phyloP scores from a whole-genome alignment of 345 rosid species.

The Lepidium sativum region DNA sequence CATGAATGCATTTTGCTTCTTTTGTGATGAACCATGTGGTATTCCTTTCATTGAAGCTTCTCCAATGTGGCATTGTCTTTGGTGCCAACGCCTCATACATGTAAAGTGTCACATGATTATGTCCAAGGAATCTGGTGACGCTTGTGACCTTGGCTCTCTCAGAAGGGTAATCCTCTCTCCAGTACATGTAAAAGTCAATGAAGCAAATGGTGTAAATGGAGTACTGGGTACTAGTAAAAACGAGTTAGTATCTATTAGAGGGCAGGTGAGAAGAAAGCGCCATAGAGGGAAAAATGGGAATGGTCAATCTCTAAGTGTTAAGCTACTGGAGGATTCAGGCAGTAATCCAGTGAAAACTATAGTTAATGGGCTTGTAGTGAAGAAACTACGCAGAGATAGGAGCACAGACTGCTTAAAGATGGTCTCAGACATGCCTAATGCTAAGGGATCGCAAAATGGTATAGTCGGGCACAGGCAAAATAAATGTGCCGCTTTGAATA shows the following conservation, averaged over 20 bases:
- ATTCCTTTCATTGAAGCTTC: constrained; percentile 58
- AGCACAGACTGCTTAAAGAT: constrained; percentile 29
- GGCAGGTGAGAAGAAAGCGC: constrained; percentile 37
- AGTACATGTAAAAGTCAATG: constrained; percentile 42
- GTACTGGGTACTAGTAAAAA: constrained; percentile 30
- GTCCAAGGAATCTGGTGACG: constrained; percentile 54
- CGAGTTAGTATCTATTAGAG: constrained; percentile 36
- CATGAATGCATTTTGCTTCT: constrained; percentile 53
- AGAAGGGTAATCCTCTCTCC: constrained; percentile 53
- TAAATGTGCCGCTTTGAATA: constrained; percentile 19
- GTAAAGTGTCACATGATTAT: constrained; percentile 55
- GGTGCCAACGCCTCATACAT: constrained; percentile 65
- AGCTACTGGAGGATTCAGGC: constrained; percentile 33
- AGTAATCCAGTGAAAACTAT: constrained; percentile 25
- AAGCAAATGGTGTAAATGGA: constrained; percentile 29
- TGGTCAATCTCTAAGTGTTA: constrained; percentile 27
- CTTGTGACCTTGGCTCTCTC: constrained; percentile 56
- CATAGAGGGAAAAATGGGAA: constrained; percentile 34
- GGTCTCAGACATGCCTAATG: constrained; percentile 19
- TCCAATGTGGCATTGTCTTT: constrained; percentile 63
- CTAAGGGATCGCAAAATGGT: constrained; percentile 28
- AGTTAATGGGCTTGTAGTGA: constrained; percentile 39
- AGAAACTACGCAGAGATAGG: constrained; percentile 39
- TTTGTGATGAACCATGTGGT: constrained; percentile 61
- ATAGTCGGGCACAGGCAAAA: constrained; percentile 25